Conservation (phyloP, 345 rosid genomes). For the Lepidium aucheri region DNA sequence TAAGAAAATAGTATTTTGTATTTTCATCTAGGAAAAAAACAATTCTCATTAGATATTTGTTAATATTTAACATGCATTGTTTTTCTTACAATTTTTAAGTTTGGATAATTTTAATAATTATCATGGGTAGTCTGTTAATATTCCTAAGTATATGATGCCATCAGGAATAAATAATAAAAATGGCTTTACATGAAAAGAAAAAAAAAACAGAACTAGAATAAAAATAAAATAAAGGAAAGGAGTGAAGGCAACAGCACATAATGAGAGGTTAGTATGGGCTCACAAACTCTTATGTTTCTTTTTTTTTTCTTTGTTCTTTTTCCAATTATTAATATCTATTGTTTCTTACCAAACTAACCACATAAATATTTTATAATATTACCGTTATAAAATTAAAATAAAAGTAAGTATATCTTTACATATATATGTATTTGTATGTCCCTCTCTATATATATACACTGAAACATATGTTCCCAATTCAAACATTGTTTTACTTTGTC, state of each 20-base stretch:
- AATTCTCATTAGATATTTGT: background rate
- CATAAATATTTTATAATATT: conserved; percentile 29
- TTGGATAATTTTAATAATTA: background rate
- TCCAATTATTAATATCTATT: conserved; percentile 47
- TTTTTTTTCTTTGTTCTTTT: conserved; percentile 34
- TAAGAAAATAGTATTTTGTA: background rate
- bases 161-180: background rate
- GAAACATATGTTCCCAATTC: conserved; percentile 24
- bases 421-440: conserved; percentile 18
- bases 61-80: background rate
- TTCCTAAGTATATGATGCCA: background rate
- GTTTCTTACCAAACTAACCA: conserved; percentile 60
- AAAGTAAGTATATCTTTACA: conserved; percentile 20
- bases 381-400: conserved; percentile 15
- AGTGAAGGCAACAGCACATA: conserved; percentile 34
- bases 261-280: conserved; percentile 58
- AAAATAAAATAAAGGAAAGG: background rate
- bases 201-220: background rate
- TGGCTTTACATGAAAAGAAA: background rate
- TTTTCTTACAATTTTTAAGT: too few relatives aligned
- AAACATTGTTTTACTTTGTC: conserved; percentile 14
- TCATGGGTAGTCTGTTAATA: background rate
- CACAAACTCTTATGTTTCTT: conserved; percentile 36
- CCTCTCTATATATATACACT: conserved; percentile 26
- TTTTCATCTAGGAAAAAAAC: background rate